phyloP scores from a whole-genome alignment of 179 eudicot species.

The Heliamphora pulchella region DNA sequence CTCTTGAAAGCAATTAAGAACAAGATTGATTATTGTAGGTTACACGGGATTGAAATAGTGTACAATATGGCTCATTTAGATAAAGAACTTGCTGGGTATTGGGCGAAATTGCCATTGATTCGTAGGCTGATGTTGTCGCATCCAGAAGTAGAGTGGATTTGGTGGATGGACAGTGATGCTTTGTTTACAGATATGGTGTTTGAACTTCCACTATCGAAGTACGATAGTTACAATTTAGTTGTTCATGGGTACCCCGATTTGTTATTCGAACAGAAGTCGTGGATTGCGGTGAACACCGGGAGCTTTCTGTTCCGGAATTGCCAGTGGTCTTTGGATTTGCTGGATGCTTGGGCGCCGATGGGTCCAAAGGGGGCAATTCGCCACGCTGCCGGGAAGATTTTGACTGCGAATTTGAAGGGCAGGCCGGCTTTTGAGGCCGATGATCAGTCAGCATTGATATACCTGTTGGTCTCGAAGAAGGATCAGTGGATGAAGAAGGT shows the following conservation, averaged over 20 bases:
- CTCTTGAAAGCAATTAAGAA: slow-evolving; percentile 64
- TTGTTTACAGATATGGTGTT: slow-evolving; percentile 80
- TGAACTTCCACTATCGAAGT: slow-evolving; percentile 51
- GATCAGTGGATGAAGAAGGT: slow-evolving; percentile 60
- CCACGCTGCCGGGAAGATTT: slow-evolving; percentile 67
- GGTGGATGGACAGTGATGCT: slow-evolving; percentile 98
- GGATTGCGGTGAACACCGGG: slow-evolving; percentile 85
- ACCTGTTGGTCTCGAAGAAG: slow-evolving; percentile 44
- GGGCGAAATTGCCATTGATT: slow-evolving; percentile 76
- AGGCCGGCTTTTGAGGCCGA: slow-evolving; percentile 83
- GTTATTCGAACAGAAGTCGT: slow-evolving; percentile 57
- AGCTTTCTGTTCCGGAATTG: slow-evolving; percentile 69
- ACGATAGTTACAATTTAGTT: slow-evolving; percentile 43
- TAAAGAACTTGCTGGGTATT: slow-evolving; percentile 60
- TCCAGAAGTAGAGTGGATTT: slow-evolving; percentile 87
- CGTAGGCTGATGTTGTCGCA: slow-evolving; percentile 73
- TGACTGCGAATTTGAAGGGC: slow-evolving; percentile 63
- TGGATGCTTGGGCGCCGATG: slow-evolving; percentile 88
- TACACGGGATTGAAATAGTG: slow-evolving; percentile 77
- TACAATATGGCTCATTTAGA: slow-evolving; percentile 85
- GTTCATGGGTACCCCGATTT: slow-evolving; percentile 75
- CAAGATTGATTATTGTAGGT: slow-evolving; percentile 79
- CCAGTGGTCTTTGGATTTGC: slow-evolving; percentile 81
- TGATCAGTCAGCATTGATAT: slow-evolving; percentile 84
- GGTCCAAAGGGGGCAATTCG: slow-evolving; percentile 71